phyloP scores from a whole-genome alignment of 129 eudicot genomes.

The Centrapalus pauciflorus region DNA sequence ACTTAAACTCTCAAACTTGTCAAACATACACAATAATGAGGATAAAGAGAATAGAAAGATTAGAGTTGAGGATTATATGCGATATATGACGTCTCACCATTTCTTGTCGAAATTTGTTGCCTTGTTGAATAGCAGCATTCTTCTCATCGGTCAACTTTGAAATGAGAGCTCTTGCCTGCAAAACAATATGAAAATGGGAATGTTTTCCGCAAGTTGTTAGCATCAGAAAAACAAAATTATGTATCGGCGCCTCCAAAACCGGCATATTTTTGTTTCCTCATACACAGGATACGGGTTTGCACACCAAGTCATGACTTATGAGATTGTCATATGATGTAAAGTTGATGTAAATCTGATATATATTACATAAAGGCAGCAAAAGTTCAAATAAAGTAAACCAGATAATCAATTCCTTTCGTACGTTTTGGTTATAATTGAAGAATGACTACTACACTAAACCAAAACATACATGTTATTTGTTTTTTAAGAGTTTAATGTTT shows the following conservation, averaged over 20 bases:
- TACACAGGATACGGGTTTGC: not conserved
- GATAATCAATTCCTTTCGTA: too few species aligned
- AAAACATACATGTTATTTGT: too few species aligned
- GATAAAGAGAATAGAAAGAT: too few species aligned
- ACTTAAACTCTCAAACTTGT: too few species aligned
- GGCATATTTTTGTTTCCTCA: not conserved
- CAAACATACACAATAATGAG: too few species aligned
- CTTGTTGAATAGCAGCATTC: conserved; percentile 57
- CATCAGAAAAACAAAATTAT: too few species aligned
- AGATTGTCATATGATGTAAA: not conserved
- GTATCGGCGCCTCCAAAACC: not conserved
- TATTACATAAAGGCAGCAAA: not conserved
- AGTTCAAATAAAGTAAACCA: too few species aligned
- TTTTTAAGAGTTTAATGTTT: too few species aligned
- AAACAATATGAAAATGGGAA: not conserved
- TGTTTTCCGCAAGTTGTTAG: too few species aligned
- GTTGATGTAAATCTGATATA: too few species aligned
- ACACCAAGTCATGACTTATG: not conserved
- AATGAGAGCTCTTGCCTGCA: conserved; percentile 65
- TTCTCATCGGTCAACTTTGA: conserved; percentile 70
- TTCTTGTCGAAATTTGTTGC: conserved; percentile 61
- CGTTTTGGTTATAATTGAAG: too few species aligned
- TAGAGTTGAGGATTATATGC: not conserved
- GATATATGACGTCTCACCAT: conserved; percentile 42
- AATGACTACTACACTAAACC: too few species aligned